Base-by-base conservation (phyloP, 768 basidiomycete genomes). In the Hygrophorus pudorinus region DNA sequence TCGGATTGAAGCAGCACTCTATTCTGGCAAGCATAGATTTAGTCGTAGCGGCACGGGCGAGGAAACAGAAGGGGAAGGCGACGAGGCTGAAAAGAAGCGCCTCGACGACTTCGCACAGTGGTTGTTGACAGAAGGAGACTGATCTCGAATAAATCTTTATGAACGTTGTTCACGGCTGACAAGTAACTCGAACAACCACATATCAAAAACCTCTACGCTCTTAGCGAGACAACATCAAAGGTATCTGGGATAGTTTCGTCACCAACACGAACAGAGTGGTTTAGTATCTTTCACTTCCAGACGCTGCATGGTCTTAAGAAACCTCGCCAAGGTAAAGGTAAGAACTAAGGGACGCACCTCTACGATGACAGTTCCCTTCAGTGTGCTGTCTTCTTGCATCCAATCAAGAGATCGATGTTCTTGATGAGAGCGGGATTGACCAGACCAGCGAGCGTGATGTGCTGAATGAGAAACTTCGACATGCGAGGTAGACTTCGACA, bases 41-140 rank as follows among this genome's bases (percentile, higher is more conserved):
- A 75, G 70, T 50, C 82, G 85, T 43, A 84, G 78, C 48, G 89
- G 86, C 7, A 66, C 65, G 18, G 74, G 72, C 2, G 81, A 81
- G n/a, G 79, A 77, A 1, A 44, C 70, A 2, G 79, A 73, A 44
- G 81, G 71, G 5, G 79, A 76, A 16, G 78, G 74, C 2, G 83
- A 77, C 3, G 85, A 82, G 41, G 80, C 73, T 33, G 88, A 96
- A 59, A 82, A 83, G 70, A 76, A 78, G 58, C 78, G 92, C 37
- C 61, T 97, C 56, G 92, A 94, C 43, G 76, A 81, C 59, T 96
- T 94, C 57, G 87, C 88, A 0, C 65, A 78, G 31, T 94, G 91
- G 91, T 67, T 96, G 37, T 72, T 91, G 64, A 73, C 75, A 7
- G 86, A 90, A 62, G 85, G 78, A 29, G 85, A 89, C 52, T 85